Conservation (phyloP, 176 grass and related monocot species). For the Eragrostis nindensis region DNA sequence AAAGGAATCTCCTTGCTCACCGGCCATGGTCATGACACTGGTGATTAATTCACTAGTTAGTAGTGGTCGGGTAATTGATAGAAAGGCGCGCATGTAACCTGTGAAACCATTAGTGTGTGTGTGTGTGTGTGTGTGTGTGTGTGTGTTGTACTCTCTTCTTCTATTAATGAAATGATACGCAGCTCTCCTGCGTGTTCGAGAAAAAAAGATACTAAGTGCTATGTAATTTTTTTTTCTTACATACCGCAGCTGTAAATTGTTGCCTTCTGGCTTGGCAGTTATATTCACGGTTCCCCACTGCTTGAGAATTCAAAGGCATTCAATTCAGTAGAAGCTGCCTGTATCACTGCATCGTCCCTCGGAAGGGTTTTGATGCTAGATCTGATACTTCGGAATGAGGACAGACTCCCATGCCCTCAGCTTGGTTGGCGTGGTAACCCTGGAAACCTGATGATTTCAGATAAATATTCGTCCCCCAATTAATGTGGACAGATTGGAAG, state of each 20-base stretch:
- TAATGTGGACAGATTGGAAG: slow-evolving; percentile 40
- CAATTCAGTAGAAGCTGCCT: slow-evolving; percentile 59
- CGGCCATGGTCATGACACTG: too few relatives aligned
- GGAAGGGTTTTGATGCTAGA: slow-evolving; percentile 91
- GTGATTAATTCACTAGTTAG: too few relatives aligned
- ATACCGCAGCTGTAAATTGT: slow-evolving; percentile 26
- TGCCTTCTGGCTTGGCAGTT: slow-evolving; percentile 57
- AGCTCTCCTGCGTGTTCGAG: too few relatives aligned
- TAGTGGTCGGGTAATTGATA: too few relatives aligned
- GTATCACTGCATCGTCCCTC: slow-evolving; percentile 62
- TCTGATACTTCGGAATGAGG: slow-evolving; percentile 91
- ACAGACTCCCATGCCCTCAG: slow-evolving; percentile 84
- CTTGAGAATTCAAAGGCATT: slow-evolving; percentile 90
- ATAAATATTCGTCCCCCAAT: slow-evolving; percentile 43
- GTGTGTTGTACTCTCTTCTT: too few relatives aligned
- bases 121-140: too few relatives aligned
- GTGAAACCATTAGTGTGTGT: too few relatives aligned
- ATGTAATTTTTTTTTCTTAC: slow-evolving; percentile 34
- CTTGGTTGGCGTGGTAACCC: slow-evolving; percentile 96
- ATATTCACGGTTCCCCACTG: slow-evolving; percentile 90
- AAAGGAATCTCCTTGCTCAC: too few relatives aligned
- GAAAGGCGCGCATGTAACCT: too few relatives aligned
- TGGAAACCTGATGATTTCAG: slow-evolving; percentile 82
- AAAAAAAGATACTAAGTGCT: too few relatives aligned
- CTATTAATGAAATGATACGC: too few relatives aligned